These are phyloP conservation scores for Gossypium stocksii DNA, from an alignment of 345 rosid species.

Conservation along the genomic window DNA sequence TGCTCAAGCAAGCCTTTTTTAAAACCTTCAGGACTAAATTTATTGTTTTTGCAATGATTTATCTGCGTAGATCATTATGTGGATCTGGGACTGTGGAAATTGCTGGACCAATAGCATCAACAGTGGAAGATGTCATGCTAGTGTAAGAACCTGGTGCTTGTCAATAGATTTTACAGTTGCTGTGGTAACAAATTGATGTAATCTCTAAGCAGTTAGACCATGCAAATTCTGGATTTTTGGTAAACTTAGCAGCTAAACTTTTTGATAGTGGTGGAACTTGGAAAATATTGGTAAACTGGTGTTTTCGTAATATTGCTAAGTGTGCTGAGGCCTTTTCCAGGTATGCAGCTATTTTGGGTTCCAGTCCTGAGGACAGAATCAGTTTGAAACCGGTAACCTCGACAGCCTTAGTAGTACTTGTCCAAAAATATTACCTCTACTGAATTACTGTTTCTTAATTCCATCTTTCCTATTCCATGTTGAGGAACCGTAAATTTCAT, in stretches of 20 bases:
- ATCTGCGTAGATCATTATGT: conserved; percentile 51
- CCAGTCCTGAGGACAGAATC: conserved; percentile 48
- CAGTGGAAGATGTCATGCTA: conserved; percentile 69
- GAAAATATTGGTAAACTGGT: neutral
- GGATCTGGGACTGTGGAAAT: conserved; percentile 75
- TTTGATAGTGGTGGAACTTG: neutral
- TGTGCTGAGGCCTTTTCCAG: conserved; percentile 27
- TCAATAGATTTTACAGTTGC: conserved; percentile 1
- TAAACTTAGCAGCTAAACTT: neutral
- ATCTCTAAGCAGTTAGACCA: neutral
- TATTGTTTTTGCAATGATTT: conserved; percentile 11
- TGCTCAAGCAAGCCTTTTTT: conserved; percentile 2
- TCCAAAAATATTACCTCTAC: neutral
- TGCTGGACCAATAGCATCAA: conserved; percentile 79
- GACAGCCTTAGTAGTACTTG: neutral
- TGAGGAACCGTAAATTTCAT: neutral
- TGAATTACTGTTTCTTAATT: neutral
- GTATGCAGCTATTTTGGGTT: conserved; percentile 82
- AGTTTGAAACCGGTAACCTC: conserved; percentile 54
- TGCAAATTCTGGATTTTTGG: neutral
- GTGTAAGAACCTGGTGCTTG: conserved; percentile 51
- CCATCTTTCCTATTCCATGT: neutral
- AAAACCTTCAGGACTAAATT: neutral
- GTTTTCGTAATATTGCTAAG: conserved; percentile 4
- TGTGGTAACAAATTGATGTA: neutral